phyloP scores from a whole-genome alignment of 2,329 filamentous ascomycete species.

The Fusarium setosum region DNA sequence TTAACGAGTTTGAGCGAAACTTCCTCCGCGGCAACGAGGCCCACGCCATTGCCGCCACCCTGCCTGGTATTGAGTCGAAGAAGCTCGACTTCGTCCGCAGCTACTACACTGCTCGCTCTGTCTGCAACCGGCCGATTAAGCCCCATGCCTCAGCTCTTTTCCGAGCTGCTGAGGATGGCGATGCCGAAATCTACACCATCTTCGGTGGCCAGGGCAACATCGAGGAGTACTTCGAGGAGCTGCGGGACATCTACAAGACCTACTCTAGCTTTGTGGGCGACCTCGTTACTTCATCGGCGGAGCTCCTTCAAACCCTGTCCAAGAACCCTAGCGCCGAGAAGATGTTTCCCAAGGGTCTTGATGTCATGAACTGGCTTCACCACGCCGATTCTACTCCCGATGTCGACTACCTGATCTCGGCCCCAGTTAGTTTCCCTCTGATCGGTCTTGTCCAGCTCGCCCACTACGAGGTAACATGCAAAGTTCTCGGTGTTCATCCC shows the following conservation, averaged over 20 bases:
- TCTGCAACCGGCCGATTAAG: conserved; percentile 86
- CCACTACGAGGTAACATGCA: conserved; percentile 95
- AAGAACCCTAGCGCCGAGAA: conserved; percentile 90
- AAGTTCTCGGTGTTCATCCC: conserved; percentile 88
- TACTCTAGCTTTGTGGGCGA: conserved; percentile 93
- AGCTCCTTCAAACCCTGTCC: conserved; percentile 87
- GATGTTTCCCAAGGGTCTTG: conserved; percentile 96
- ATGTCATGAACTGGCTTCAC: conserved; percentile 93
- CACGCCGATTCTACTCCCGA: conserved; percentile 91
- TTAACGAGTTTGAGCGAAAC: conserved; percentile 96
- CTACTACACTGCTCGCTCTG: conserved; percentile 91
- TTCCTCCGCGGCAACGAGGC: conserved; percentile 97
- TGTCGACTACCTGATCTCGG: conserved; percentile 92
- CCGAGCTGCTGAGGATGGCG: conserved; percentile 85
- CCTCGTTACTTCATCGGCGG: conserved; percentile 82
- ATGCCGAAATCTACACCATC: conserved; percentile 89
- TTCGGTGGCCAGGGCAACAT: conserved; percentile 99
- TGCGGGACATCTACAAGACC: conserved; percentile 89
- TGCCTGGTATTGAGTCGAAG: conserved; percentile 93
- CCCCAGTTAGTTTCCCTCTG: conserved; percentile 93
- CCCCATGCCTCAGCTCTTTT: conserved; percentile 94
- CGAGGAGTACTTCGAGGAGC: conserved; percentile 98
- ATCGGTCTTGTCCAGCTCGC: conserved; percentile 97
- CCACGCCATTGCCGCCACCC: conserved; percentile 84
- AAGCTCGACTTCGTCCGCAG: conserved; percentile 89